phyloP scores from a whole-genome alignment of 768 basidiomycete genomes.

The Xerocomus spinulosus region DNA sequence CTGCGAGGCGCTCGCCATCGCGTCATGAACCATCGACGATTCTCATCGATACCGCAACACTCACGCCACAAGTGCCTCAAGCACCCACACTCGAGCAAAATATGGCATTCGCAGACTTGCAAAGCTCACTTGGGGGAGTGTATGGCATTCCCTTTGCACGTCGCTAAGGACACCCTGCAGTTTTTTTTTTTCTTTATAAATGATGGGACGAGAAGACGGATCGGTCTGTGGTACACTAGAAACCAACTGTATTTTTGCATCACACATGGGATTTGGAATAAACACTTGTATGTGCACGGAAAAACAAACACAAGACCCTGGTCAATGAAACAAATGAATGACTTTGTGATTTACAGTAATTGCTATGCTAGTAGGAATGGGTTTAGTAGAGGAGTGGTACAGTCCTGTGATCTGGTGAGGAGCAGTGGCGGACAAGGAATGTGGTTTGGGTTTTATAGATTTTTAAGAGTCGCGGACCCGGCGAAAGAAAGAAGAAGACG shows the following conservation, averaged over 20 bases:
- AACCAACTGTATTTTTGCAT: constrained; percentile 11
- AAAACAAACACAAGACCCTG: constrained; percentile 15
- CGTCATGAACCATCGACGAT: constrained; percentile 35
- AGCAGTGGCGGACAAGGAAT: constrained; percentile 15
- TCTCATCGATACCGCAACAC: constrained; percentile 35
- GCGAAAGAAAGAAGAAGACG: constrained; percentile 3
- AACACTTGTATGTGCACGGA: constrained; percentile 22
- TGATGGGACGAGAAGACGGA: background rate
- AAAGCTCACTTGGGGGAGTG: constrained; percentile 39
- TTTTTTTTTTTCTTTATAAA: too few species aligned
- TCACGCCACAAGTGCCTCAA: constrained; percentile 41
- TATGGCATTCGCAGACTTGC: constrained; percentile 74
- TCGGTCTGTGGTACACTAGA: background rate
- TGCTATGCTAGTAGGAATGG: constrained; percentile 22
- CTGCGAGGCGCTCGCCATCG: constrained; percentile 20
- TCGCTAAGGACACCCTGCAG: too few species aligned
- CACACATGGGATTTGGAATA: constrained; percentile 11
- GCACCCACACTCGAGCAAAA: constrained; percentile 78
- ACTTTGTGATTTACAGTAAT: constrained; percentile 24
- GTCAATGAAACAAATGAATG: constrained; percentile 26
- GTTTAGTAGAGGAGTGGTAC: constrained; percentile 23
- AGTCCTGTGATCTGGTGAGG: constrained; percentile 23
- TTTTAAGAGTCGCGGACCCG: constrained; percentile 29
- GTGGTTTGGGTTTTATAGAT: constrained; percentile 19
- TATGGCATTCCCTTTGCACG: constrained; percentile 24